phyloP scores from a whole-genome alignment of 2,329 filamentous ascomycete genomes.

The Metarhizium album region DNA sequence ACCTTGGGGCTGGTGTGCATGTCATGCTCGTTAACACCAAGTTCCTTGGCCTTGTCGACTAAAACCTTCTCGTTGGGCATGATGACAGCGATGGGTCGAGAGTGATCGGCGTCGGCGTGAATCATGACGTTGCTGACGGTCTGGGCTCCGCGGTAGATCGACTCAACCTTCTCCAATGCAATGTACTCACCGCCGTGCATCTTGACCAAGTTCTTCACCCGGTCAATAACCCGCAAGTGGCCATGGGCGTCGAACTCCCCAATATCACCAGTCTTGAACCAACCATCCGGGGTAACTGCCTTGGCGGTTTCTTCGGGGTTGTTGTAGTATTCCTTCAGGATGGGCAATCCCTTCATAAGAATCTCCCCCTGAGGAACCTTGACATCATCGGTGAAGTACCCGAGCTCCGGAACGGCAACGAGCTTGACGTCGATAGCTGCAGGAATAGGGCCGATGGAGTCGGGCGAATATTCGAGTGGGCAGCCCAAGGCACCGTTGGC shows the following conservation, averaged over 20 bases:
- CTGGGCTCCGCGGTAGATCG: conserved; percentile 72
- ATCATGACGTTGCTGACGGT: conserved; percentile 81
- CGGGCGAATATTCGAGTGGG: conserved; percentile 72
- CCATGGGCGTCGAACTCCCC: conserved; percentile 76
- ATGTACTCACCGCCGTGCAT: conserved; percentile 93
- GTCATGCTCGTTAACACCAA: conserved; percentile 55
- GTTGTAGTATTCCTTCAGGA: conserved; percentile 71
- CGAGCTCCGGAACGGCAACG: conserved; percentile 80
- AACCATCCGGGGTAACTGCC: conserved; percentile 70
- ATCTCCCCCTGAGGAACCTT: conserved; percentile 85
- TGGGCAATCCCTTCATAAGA: conserved; percentile 68
- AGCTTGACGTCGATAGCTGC: conserved; percentile 79
- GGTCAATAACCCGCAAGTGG: conserved; percentile 80
- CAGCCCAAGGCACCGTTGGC: conserved; percentile 76
- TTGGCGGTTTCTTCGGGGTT: conserved; percentile 78
- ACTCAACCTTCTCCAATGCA: conserved; percentile 90
- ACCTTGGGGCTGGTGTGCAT: conserved; percentile 60
- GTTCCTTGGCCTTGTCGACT: conserved; percentile 45
- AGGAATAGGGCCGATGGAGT: conserved; percentile 67
- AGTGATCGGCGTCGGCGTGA: conserved; percentile 63
- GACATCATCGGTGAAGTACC: conserved; percentile 59
- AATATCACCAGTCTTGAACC: conserved; percentile 97
- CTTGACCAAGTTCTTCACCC: conserved; percentile 98
- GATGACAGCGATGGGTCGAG: conserved; percentile 75
- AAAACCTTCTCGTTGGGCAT: conserved; percentile 55